phyloP scores from a whole-genome alignment of 495 filamentous ascomycete species.

The Margaritispora aquatica region DNA sequence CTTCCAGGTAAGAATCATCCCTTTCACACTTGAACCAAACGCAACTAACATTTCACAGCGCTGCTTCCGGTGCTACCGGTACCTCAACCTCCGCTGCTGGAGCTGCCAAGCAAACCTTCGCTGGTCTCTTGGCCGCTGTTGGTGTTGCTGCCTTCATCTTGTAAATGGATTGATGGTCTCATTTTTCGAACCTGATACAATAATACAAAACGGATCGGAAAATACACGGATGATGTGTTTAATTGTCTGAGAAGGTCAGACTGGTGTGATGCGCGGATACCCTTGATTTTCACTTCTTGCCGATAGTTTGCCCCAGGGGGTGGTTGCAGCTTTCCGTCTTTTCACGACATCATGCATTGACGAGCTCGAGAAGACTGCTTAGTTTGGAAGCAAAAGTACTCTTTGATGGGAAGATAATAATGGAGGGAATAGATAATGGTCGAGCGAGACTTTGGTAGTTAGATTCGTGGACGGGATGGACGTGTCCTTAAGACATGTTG shows the following conservation, averaged over 20 bases:
- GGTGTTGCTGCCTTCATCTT: constrained; percentile 25
- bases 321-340: constrained; percentile 7
- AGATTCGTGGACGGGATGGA: neutral
- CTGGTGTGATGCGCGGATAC: constrained; percentile 14
- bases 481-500: neutral
- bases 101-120: constrained; percentile 19
- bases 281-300: constrained; percentile 21
- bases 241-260: constrained; percentile 8
- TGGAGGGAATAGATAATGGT: too few species aligned
- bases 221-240: constrained; percentile 2
- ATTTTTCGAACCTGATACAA: neutral
- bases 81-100: constrained; percentile 15
- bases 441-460: neutral
- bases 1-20: neutral
- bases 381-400: neutral
- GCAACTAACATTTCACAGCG: neutral
- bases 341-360: constrained; percentile 18
- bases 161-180: constrained; percentile 13
- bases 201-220: constrained; percentile 11
- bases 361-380: neutral
- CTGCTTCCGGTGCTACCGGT: neutral
- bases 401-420: too few species aligned
- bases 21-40: neutral
- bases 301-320: constrained; percentile 18
- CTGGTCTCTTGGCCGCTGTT: constrained; percentile 15